Conservation (phyloP, 805 yeast genomes). For the Candida pseudofarinosa region DNA sequence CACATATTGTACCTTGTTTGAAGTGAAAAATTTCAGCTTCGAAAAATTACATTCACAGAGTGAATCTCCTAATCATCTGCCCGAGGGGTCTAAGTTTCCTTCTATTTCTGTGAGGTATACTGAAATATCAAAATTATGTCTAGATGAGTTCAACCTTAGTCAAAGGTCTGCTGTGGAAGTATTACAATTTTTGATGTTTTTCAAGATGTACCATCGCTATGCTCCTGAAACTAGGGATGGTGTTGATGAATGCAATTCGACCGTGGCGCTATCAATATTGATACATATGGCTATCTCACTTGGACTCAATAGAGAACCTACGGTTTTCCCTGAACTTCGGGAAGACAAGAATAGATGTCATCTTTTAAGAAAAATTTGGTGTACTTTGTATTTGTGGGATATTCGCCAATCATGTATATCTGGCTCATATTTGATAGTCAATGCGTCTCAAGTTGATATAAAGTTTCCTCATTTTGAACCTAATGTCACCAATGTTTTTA, state of each 20-base stretch:
- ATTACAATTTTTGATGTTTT: conserved; percentile 26
- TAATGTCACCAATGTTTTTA: conserved; percentile 33
- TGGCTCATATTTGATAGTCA: conserved; percentile 45
- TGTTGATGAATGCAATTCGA: conserved; percentile 28
- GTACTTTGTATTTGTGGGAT: conserved; percentile 44
- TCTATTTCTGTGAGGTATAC: conserved; percentile 46
- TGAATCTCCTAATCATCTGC: no score
- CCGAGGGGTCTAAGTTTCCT: no score
- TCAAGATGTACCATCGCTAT: conserved; percentile 49
- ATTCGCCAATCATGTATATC: conserved; percentile 39
- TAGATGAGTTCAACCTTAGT: conserved; percentile 50
- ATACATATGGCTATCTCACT: conserved; percentile 44
- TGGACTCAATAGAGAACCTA: conserved; percentile 46
- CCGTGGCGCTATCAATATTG: conserved; percentile 24
- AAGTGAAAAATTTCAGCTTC: conserved; percentile 14
- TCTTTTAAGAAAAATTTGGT: conserved; percentile 60
- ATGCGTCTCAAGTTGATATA: conserved; percentile 46
- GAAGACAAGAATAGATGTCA: conserved; percentile 31
- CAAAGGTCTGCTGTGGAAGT: conserved; percentile 29
- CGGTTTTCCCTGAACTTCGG: conserved; percentile 20
- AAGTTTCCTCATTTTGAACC: conserved; percentile 41
- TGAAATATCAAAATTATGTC: conserved; percentile 49
- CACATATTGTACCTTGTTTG: conserved; percentile 37
- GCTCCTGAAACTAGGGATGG: conserved; percentile 54
- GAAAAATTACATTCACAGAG: no score